Evolutionary conservation across 2,329 filamentous ascomycete species (phyloP).

Genomic region (Teratosphaeriaceae sp.): DNA sequence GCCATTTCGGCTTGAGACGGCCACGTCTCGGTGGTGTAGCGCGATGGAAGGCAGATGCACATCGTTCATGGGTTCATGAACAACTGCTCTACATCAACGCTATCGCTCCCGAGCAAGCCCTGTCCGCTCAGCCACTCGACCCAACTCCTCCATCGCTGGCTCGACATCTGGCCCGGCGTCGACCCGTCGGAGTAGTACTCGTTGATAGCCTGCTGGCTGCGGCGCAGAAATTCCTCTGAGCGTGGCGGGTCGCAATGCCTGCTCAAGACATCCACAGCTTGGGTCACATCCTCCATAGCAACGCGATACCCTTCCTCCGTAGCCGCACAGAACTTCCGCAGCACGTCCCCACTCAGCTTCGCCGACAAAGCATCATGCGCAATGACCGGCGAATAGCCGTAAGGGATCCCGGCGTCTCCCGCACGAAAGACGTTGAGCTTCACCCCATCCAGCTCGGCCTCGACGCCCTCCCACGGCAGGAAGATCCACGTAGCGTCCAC

Average conservation of each 20-base stretch:
- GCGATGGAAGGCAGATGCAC: too few species aligned
- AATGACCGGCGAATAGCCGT: constrained; percentile 29
- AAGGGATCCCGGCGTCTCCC: constrained; percentile 24
- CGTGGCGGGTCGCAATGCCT: constrained; percentile 15
- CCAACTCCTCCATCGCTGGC: constrained; percentile 14
- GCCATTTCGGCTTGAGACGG: too few species aligned
- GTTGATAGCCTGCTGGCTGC: constrained; percentile 25
- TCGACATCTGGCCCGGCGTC: constrained; percentile 13
- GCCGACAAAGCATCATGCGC: constrained; percentile 18
- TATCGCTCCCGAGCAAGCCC: constrained; percentile 5
- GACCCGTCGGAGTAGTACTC: constrained; percentile 21
- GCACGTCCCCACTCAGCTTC: constrained; percentile 11
- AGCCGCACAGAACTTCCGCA: constrained; percentile 22
- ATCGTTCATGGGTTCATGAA: too few species aligned
- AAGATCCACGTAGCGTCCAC: constrained; percentile 30
- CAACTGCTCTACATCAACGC: constrained; percentile 6
- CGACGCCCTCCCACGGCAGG: constrained; percentile 28
- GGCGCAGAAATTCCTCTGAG: constrained; percentile 20
- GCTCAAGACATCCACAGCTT: constrained; percentile 13
- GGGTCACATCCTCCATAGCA: constrained; percentile 16
- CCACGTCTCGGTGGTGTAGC: too few species aligned
- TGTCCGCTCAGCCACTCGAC: constrained; percentile 13
- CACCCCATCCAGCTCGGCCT: constrained; percentile 21
- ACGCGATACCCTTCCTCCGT: constrained; percentile 24
- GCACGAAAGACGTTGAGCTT: constrained; percentile 18